A percentile compares a stretch with the other conserved stretches of the same genome.
Evolutionary conservation across 345 rosid genomes (phyloP).

Genomic region (Eucalyptus albens): DNA sequence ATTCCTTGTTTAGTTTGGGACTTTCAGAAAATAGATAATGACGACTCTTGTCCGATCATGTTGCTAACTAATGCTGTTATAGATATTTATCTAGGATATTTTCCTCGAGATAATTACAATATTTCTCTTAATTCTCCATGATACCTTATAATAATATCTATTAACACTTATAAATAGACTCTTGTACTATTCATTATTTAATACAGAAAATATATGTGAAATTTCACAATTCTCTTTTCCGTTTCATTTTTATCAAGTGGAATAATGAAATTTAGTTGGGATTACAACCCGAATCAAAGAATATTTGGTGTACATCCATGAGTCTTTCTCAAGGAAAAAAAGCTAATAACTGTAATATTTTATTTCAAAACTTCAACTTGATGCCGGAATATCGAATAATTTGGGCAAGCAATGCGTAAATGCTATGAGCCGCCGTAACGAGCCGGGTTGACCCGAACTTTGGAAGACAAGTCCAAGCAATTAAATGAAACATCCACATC

Average conservation of each 20-base stretch:
- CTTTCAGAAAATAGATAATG: too few species aligned
- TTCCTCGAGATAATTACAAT: background rate
- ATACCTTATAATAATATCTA: too few species aligned
- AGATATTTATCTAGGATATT: background rate
- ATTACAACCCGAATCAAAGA: background rate
- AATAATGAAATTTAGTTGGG: background rate
- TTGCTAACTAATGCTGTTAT: background rate
- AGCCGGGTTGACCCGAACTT: background rate
- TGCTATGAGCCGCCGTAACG: background rate
- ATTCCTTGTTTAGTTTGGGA: too few species aligned
- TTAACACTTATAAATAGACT: too few species aligned
- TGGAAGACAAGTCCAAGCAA: background rate
- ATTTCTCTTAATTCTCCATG: background rate
- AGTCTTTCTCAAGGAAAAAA: background rate
- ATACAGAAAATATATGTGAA: too few species aligned
- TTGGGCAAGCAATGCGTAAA: background rate
- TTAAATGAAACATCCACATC: background rate
- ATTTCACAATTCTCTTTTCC: background rate
- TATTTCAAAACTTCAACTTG: background rate
- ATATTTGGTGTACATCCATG: background rate
- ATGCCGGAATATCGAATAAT: background rate
- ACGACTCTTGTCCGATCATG: background rate
- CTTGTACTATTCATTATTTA: background rate
- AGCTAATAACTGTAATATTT: background rate
- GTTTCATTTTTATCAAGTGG: background rate